Evolutionary conservation across 768 basidiomycete species (phyloP), one percentile per base, ranked within the genome.

Genomic region (Clavaria fumosa): DNA sequence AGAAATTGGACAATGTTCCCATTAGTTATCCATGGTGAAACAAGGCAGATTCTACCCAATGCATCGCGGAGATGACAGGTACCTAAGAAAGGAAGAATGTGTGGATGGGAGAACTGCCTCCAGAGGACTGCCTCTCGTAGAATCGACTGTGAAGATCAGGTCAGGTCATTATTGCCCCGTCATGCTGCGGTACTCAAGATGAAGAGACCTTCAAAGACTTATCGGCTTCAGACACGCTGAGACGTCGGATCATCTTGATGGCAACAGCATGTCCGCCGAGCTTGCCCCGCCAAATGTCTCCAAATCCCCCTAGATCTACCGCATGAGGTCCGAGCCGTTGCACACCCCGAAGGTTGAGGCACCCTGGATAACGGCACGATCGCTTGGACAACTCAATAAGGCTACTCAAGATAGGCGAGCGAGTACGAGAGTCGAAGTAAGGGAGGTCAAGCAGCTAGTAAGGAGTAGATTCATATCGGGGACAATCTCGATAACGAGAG

Each of bases 11-110:
- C 47, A 14, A 60, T 39, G 30, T 57, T 59, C 1, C 60, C 60
- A 31, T 57, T 52, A n/a, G 54, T 46, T 58, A 61, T 60, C 60
- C 59, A 62, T 11, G 60, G 59, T 1, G 59, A 59, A 1, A 62
- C 56, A n/a, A 61, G 53, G 30, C 59, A 57, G 15, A 62, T 38
- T 33, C 58, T 51, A 7, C 43, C 44, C 28, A 49, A 44, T 9
- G 36, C 39, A 38, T 58, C 57, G 5, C 43, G 43, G 3, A 53
- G 38, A 23, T 45, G 48, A 41, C 48, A 52, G 2, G 61, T 53
- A 2, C 61, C 60, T 7, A 53, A 54, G 34, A 64, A 64, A 2
- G 61, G 62, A 6, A 63, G 52, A 17, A 64, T 48, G 38, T 55
- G 52, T 1, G 45, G 37, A 31, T 53, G 50, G 7, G 43, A 43